Conservation (phyloP, 2,329 filamentous ascomycete species). For the Sclerotinia sclerotiorum region DNA sequence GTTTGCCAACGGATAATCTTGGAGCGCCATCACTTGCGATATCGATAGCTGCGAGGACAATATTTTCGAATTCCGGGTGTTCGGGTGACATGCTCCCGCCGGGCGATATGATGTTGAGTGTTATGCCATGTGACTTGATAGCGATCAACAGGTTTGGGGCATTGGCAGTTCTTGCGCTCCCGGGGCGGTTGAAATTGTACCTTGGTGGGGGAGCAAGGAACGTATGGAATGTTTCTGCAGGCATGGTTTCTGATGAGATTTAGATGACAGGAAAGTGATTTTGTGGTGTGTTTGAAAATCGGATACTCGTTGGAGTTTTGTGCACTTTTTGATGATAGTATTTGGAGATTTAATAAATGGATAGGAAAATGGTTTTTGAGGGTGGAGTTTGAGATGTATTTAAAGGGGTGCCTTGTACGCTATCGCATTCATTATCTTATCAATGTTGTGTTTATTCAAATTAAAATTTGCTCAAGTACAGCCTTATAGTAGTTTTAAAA, state of each 20-base stretch:
- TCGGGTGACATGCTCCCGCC: background rate
- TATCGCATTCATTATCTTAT: too few relatives aligned
- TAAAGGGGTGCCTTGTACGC: too few relatives aligned
- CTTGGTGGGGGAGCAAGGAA: background rate
- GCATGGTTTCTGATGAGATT: background rate
- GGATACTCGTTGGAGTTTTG: too few relatives aligned
- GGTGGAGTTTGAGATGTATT: too few relatives aligned
- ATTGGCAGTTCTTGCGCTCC: background rate
- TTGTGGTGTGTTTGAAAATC: background rate
- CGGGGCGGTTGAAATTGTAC: too few relatives aligned
- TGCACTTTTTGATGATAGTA: too few relatives aligned
- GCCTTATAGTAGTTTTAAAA: too few relatives aligned
- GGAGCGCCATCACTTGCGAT: background rate
- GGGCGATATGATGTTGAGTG: background rate
- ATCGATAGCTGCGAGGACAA: background rate
- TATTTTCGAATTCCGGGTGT: background rate
- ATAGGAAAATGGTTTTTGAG: too few relatives aligned
- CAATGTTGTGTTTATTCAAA: too few relatives aligned
- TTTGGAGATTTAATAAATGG: too few relatives aligned
- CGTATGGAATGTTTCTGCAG: background rate
- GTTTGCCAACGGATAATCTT: background rate
- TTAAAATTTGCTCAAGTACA: too few relatives aligned
- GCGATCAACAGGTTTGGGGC: background rate
- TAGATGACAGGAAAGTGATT: too few relatives aligned
- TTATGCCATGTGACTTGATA: background rate